phyloP scores from a whole-genome alignment of 2,329 filamentous ascomycete genomes.

The Xylaria sp. region DNA sequence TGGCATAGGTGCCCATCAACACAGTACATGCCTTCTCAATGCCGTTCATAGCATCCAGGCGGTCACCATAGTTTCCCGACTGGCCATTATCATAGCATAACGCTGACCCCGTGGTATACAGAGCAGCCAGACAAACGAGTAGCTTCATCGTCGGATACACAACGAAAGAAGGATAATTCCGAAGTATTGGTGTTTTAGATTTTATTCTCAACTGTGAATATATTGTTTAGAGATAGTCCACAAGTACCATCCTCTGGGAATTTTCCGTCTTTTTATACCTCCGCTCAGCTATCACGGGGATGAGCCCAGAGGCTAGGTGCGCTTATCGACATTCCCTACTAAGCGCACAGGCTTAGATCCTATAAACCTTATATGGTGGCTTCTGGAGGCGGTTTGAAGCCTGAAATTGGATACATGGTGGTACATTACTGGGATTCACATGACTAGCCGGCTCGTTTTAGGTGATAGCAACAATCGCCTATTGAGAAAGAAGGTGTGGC shows the following conservation, averaged over 20 bases:
- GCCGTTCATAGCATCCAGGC: neutral
- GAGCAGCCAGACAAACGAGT: neutral
- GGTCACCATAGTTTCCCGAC: neutral
- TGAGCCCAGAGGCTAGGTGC: neutral
- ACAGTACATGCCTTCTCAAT: neutral
- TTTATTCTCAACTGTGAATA: neutral
- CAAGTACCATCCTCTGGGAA: neutral
- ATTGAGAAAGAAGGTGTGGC: neutral
- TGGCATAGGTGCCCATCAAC: neutral
- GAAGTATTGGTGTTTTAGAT: neutral
- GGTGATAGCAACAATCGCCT: neutral
- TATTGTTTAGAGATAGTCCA: neutral
- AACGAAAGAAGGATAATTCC: neutral
- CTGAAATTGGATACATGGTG: neutral
- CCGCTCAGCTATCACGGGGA: neutral
- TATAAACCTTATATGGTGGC: neutral
- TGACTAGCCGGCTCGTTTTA: neutral
- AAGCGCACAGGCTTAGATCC: neutral
- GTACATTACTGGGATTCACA: neutral
- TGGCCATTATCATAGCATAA: neutral
- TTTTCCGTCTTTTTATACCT: neutral
- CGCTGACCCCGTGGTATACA: neutral
- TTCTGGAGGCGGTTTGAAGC: neutral
- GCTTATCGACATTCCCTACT: neutral
- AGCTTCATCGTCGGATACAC: neutral